Base-by-base conservation (phyloP, 2,329 filamentous ascomycete species). In the Ceratocystis alfenasii region DNA sequence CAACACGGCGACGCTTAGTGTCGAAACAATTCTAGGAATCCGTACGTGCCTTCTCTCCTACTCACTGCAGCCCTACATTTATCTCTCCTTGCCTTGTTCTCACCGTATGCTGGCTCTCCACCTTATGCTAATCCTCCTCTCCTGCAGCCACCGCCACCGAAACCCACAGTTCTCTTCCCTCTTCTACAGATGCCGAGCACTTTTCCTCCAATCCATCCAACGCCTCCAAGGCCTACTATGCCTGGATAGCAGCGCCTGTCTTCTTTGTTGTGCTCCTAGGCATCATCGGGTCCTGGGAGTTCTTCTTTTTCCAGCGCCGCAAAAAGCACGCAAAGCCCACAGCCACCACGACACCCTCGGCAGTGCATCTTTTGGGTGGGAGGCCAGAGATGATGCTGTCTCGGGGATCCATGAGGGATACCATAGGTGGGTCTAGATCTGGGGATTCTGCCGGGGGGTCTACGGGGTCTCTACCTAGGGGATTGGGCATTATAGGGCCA, bases 211-310 rank as follows among this genome's bases (percentile, higher is more conserved):
- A 25, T 20, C 28, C 53, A 30, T 59, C 55, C 55, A 10, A 41
- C 10, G 28, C 55, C 28, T 59, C 55, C 10, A 59, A 36, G 20
- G 12, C 55, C 8, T 59, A 59, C 55, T 59, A 59, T n/a, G 55
- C 55, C 28, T 59, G 55, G 55, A 30, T 59, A 5, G 55, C 55
- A 22, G 55, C 55, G 5, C 55, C 55, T 15, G 55, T 59, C 30
- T 59, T 59, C 25, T 59, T 59, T n/a, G 25, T 59, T 8, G 55
- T 59, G 6, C 28, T 59, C 0, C 55, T 59, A 5, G 55, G 28
- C 28, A 59, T 59, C 55, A 59, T 59, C 17, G 55, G 55, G 12
- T n/a, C 20, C 15, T 59, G 55, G 55, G 55, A 59, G 55, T 59
- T 59, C 4, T n/a, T 59, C 4, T 59, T 59, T 22, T 59, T 59